Evolutionary conservation across 2,329 filamentous ascomycete species (phyloP).

Genomic region (Pezizomycotina sp.): DNA sequence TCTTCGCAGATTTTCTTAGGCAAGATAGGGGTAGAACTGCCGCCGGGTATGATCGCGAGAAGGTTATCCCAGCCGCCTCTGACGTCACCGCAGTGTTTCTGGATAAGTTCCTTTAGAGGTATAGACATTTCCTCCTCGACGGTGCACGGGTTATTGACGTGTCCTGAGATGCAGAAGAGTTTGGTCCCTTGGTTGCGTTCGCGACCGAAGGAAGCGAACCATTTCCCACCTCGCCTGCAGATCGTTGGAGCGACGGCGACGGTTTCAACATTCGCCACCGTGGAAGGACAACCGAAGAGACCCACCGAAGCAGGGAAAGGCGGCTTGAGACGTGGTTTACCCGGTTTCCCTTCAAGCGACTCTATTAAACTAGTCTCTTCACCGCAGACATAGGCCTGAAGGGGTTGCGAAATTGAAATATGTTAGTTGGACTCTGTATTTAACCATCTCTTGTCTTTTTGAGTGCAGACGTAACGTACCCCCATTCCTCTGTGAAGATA

Average conservation of each 20-base stretch:
- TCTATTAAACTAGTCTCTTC: constrained; percentile 98
- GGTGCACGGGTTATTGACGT: constrained; percentile 96
- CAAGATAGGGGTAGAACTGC: constrained; percentile 88
- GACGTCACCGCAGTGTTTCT: constrained; percentile 95
- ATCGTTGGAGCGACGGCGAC: constrained; percentile 91
- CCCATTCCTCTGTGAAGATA: constrained; percentile 93
- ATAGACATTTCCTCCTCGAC: constrained; percentile 99
- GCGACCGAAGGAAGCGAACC: constrained; percentile 88
- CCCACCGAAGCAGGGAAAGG: constrained; percentile 95
- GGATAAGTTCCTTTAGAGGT: constrained; percentile 83
- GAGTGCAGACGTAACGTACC: constrained; percentile 28
- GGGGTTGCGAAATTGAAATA: not conserved
- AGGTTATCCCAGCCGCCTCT: constrained; percentile 96
- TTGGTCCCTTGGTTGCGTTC: constrained; percentile 96
- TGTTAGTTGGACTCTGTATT: not conserved
- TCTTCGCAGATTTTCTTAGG: constrained; percentile 82
- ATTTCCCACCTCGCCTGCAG: constrained; percentile 73
- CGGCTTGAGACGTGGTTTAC: constrained; percentile 96
- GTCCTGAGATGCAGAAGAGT: constrained; percentile 93
- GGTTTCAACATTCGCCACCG: constrained; percentile 96
- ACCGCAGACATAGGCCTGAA: constrained; percentile 68
- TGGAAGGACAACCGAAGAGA: constrained; percentile 94
- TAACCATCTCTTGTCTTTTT: not conserved
- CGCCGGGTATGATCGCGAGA: constrained; percentile 83
- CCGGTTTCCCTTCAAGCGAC: constrained; percentile 93